Percentiles rank a stretch among this genome's conserved stretches.
phyloP scores from a whole-genome alignment of 2,329 filamentous ascomycete genomes.

The Epichloe brachyelytri region DNA sequence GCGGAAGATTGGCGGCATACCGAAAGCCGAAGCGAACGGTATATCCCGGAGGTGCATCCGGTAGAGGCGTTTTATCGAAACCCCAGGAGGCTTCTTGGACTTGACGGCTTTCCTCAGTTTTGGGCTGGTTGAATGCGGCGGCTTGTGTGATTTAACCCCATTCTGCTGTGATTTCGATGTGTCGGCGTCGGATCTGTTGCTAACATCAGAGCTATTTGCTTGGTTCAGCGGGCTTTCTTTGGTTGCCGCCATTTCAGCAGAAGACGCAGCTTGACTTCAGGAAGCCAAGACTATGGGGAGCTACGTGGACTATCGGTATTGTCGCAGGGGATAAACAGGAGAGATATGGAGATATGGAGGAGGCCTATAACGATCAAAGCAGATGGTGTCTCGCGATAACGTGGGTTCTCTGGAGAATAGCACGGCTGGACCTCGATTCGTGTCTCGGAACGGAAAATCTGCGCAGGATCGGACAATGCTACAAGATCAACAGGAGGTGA shows the following conservation, averaged over 20 bases:
- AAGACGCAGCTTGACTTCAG: background rate
- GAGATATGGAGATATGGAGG: background rate
- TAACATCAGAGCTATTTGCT: background rate
- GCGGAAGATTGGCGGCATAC: slow-evolving; percentile 65
- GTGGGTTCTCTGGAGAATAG: background rate
- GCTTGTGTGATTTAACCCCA: background rate
- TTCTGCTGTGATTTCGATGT: background rate
- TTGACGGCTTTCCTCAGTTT: slow-evolving; percentile 15
- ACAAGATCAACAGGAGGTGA: too few relatives aligned
- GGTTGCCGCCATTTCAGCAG: background rate
- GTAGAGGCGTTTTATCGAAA: slow-evolving; percentile 67
- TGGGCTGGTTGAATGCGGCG: background rate
- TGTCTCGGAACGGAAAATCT: background rate
- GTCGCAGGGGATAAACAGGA: background rate
- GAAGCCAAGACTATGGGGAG: background rate
- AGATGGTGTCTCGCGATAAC: background rate
- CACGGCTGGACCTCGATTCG: background rate
- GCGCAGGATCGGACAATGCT: too few relatives aligned
- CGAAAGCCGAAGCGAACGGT: slow-evolving; percentile 79
- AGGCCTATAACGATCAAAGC: background rate
- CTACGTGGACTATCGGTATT: background rate
- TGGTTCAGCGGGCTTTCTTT: background rate
- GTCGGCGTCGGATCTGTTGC: background rate
- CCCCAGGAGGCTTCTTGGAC: slow-evolving; percentile 52
- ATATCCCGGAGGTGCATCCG: slow-evolving; percentile 62